phyloP scores from a whole-genome alignment of 2,329 filamentous ascomycete genomes.

The Hypomyces perniciosus region DNA sequence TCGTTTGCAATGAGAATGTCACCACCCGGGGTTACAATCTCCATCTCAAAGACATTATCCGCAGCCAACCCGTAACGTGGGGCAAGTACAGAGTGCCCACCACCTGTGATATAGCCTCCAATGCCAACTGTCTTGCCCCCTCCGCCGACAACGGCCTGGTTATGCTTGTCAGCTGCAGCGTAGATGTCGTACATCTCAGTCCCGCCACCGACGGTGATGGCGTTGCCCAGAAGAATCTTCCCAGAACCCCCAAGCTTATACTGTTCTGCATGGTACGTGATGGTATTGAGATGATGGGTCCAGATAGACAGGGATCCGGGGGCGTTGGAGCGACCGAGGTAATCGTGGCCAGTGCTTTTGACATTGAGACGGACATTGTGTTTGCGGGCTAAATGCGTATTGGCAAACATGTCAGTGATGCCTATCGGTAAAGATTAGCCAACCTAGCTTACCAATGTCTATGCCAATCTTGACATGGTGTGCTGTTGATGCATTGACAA shows the following conservation, averaged over 20 bases:
- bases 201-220: conserved; percentile 49
- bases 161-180: conserved; percentile 35
- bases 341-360: conserved; percentile 39
- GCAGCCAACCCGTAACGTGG: conserved; percentile 53
- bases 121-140: conserved; percentile 50
- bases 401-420: not conserved
- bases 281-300: conserved; percentile 41
- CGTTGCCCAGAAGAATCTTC: conserved; percentile 37
- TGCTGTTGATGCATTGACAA: conserved; percentile 29
- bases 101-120: conserved; percentile 56
- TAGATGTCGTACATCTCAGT: conserved; percentile 46
- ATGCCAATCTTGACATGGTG: conserved; percentile 30
- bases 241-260: conserved; percentile 38
- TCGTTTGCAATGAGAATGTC: conserved; percentile 45
- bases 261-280: conserved; percentile 31
- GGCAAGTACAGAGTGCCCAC: conserved; percentile 51
- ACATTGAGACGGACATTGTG: conserved; percentile 37
- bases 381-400: conserved; percentile 27
- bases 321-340: conserved; percentile 39
- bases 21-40: conserved; percentile 49
- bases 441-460: conserved; percentile 36
- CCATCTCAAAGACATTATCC: conserved; percentile 55
- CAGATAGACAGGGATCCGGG: conserved; percentile 49
- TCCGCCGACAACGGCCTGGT: conserved; percentile 49
- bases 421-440: conserved; percentile 24